Evolutionary conservation across 768 basidiomycete species (phyloP).

Genomic region (Mrakia hoshinonis): DNA sequence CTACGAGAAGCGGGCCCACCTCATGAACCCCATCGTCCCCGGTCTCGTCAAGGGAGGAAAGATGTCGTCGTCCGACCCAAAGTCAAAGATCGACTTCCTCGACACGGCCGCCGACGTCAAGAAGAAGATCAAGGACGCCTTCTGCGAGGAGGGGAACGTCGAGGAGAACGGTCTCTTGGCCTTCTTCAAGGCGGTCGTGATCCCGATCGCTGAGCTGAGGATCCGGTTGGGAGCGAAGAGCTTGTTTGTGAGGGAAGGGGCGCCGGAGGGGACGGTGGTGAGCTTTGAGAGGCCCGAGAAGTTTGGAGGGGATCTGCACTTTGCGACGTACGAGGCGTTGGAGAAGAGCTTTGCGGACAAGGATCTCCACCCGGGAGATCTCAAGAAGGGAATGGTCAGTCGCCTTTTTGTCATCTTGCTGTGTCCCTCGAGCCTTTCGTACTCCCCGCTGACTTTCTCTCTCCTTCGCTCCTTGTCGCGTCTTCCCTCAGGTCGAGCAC

Average conservation of each 20-base stretch:
- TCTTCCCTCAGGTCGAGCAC: conserved; percentile 45
- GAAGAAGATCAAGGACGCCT: conserved; percentile 82
- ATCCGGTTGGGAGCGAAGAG: conserved; percentile 39
- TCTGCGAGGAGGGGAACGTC: conserved; percentile 86
- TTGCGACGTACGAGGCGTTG: conserved; percentile 56
- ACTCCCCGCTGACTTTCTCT: background rate
- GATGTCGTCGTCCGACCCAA: conserved; percentile 96
- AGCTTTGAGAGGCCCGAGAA: conserved; percentile 68
- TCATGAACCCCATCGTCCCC: conserved; percentile 98
- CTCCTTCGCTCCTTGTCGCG: background rate
- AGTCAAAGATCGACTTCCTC: conserved; percentile 96
- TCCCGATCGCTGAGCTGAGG: conserved; percentile 72
- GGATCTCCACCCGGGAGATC: conserved; percentile 77
- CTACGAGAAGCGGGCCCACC: conserved; percentile 85
- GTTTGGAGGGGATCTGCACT: conserved; percentile 61
- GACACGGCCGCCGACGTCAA: conserved; percentile 73
- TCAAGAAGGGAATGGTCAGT: conserved; percentile 62
- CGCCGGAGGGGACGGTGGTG: conserved; percentile 75
- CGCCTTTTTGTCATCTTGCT: background rate
- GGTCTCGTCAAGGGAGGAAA: conserved; percentile 79
- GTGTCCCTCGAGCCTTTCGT: no score
- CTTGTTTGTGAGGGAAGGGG: conserved; percentile 58
- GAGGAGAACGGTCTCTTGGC: conserved; percentile 80
- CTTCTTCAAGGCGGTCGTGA: conserved; percentile 76
- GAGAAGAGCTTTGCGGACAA: conserved; percentile 65